phyloP scores from a whole-genome alignment of 345 rosid species.

The Populus davidiana region DNA sequence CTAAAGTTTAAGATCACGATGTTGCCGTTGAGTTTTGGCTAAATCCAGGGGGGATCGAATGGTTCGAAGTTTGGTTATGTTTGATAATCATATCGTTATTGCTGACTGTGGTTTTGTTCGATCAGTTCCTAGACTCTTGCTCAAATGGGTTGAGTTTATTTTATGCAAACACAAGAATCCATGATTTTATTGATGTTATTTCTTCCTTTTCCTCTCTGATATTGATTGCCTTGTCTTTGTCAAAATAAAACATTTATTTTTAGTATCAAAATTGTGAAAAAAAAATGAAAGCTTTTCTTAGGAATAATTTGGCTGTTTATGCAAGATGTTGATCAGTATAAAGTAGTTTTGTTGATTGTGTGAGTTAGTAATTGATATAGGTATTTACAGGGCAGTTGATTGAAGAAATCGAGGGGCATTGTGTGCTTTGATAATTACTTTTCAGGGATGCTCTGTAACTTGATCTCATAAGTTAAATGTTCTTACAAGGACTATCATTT shows the following conservation, averaged over 20 bases:
- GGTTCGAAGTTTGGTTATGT: neutral
- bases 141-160: neutral
- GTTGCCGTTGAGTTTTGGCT: neutral
- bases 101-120: no score
- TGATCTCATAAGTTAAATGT: neutral
- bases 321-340: no score
- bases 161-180: neutral
- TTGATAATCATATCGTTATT: neutral
- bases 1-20: neutral
- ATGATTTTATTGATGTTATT: no score
- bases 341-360: neutral
- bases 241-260: neutral
- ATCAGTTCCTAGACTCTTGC: neutral
- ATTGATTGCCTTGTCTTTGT: neutral
- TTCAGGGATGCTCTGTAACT: neutral
- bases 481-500: neutral
- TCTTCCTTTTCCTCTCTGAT: neutral
- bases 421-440: neutral
- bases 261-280: neutral
- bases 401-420: neutral
- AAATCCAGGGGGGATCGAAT: neutral
- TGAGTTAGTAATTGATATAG: neutral
- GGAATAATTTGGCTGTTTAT: no score
- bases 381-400: neutral
- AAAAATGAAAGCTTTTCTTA: no score